Evolutionary conservation across 1,139 yeast genomes (phyloP).

Genomic region (Geotrichum candidum): DNA sequence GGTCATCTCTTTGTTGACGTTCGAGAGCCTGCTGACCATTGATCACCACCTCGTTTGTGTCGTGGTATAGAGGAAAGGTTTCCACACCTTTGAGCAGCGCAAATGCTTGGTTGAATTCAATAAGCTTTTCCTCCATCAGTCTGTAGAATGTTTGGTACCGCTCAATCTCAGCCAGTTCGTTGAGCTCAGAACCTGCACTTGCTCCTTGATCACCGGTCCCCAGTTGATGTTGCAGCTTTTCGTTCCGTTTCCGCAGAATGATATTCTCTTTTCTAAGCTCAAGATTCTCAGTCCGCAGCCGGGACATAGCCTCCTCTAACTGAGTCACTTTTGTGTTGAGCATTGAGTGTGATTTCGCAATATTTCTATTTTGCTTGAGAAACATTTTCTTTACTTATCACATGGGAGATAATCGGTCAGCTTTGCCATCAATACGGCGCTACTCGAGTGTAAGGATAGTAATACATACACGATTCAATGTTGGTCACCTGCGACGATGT

Average conservation of each 20-base stretch:
- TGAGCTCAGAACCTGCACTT: neutral
- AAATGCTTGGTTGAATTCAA: constrained; percentile 2
- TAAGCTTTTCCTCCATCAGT: constrained; percentile 4
- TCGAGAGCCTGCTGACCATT: neutral
- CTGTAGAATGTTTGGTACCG: neutral
- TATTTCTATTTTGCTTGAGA: constrained; percentile 14
- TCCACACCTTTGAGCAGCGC: neutral
- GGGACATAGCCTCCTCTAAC: constrained; percentile 11
- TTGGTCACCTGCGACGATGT: neutral
- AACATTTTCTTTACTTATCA: constrained; percentile 2
- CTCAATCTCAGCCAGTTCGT: neutral
- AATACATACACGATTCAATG: neutral
- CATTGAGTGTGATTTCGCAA: constrained; percentile 13
- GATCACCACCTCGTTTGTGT: neutral
- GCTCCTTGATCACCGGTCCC: neutral
- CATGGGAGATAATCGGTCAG: neutral
- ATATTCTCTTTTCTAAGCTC: constrained; percentile 16
- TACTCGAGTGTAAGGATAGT: neutral
- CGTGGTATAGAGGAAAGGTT: neutral
- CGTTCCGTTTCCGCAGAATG: constrained; percentile 4
- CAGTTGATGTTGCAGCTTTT: constrained; percentile 4
- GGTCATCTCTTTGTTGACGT: neutral
- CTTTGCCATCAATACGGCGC: neutral
- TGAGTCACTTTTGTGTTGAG: constrained; percentile 7
- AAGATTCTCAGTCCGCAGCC: constrained; percentile 16